Percentiles rank a stretch among this genome's conserved stretches.
These are phyloP conservation scores for Dictyostelium firmibasis DNA, from an alignment of 78 protist species.

Conservation along the genomic window DNA sequence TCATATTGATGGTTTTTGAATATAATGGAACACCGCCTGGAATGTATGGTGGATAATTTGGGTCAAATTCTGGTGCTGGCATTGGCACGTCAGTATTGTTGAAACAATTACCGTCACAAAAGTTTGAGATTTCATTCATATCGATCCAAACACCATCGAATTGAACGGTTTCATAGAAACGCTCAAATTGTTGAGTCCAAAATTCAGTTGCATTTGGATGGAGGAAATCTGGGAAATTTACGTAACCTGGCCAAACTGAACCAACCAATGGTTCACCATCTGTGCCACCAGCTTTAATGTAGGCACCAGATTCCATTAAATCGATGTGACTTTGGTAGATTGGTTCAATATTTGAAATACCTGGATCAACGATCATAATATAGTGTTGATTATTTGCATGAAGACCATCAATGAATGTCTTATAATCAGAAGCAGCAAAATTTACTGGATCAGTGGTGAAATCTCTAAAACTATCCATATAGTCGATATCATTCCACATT, in stretches of 20 bases:
- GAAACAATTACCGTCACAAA: constrained; percentile 76
- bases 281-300: constrained; percentile 34
- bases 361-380: constrained; percentile 90
- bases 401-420: constrained; percentile 31
- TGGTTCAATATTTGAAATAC: constrained; percentile 42
- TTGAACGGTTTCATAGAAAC: constrained; percentile 1
- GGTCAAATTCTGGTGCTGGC: constrained; percentile 28
- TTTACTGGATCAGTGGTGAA: constrained; percentile 84
- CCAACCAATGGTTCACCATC: constrained; percentile 67
- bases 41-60: constrained; percentile 73
- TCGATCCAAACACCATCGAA: constrained; percentile 91
- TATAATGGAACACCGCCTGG: constrained; percentile 58
- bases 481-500: constrained; percentile 89
- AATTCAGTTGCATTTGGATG: constrained; percentile 61
- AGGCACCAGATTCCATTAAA: constrained; percentile 13
- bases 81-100: not conserved
- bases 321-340: constrained; percentile 37
- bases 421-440: constrained; percentile 60
- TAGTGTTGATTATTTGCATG: constrained; percentile 82
- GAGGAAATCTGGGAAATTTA: constrained; percentile 87
- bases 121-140: constrained; percentile 90
- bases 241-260: constrained; percentile 91
- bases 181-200: constrained; percentile 61
- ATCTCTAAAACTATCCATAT: constrained; percentile 74
- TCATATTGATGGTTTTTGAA: constrained; percentile 57